phyloP scores from a whole-genome alignment of 2,329 filamentous ascomycete genomes.

The Paraphaeosphaeria minitans region DNA sequence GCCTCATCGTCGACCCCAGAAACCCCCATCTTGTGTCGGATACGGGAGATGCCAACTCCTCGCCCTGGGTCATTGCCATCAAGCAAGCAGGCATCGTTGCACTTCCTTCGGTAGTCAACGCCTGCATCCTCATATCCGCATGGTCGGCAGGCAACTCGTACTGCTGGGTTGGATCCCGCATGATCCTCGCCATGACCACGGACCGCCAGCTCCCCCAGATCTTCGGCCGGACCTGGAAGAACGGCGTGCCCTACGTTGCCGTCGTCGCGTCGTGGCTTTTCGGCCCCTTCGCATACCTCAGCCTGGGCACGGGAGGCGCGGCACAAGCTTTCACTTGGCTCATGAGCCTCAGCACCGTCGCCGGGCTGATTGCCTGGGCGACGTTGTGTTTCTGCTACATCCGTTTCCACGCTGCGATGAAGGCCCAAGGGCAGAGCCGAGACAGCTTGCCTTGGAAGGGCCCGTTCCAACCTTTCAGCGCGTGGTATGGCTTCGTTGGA shows the following conservation, averaged over 20 bases:
- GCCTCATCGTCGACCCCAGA: slow-evolving; percentile 63
- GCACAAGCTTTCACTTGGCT: slow-evolving; percentile 69
- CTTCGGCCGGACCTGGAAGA: slow-evolving; percentile 64
- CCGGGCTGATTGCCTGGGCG: slow-evolving; percentile 58
- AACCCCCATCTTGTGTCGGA: slow-evolving; percentile 58
- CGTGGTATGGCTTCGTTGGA: no score
- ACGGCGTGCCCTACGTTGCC: slow-evolving; percentile 61
- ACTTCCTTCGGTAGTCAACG: slow-evolving; percentile 71
- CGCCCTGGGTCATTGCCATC: slow-evolving; percentile 57
- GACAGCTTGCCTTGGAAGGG: no score
- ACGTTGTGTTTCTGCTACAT: no score
- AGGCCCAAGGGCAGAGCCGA: no score
- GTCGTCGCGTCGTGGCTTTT: slow-evolving; percentile 53
- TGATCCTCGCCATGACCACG: slow-evolving; percentile 68
- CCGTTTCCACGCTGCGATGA: no score
- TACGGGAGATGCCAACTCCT: slow-evolving; percentile 59
- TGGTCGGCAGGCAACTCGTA: slow-evolving; percentile 62
- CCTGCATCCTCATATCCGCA: slow-evolving; percentile 69
- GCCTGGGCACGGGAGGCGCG: slow-evolving; percentile 48
- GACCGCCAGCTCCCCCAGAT: slow-evolving; percentile 51
- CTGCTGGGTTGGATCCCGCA: slow-evolving; percentile 58
- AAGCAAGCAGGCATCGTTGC: slow-evolving; percentile 56
- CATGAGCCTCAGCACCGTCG: slow-evolving; percentile 68
- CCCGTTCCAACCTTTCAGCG: no score
- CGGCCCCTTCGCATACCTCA: slow-evolving; percentile 56